A percentile compares a stretch with the other conserved stretches of the same genome.
phyloP scores from a whole-genome alignment of 129 eudicot species.

The Arctium lappa region DNA sequence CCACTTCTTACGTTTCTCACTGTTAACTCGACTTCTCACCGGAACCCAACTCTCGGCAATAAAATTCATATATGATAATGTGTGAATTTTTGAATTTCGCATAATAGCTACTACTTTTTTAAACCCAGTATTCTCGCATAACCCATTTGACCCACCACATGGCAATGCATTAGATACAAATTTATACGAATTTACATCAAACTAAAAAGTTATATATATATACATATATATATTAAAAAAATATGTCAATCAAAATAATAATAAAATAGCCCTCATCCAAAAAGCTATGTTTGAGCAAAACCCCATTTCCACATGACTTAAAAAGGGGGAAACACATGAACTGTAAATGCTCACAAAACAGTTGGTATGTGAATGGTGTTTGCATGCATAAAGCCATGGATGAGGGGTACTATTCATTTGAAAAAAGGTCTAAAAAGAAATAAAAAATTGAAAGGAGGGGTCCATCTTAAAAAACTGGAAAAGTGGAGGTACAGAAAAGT shows the following conservation, averaged over 20 bases:
- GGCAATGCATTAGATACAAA: not conserved
- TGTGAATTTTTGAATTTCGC: not conserved
- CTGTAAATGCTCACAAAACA: conserved; percentile 36
- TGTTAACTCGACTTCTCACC: no score
- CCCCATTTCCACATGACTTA: conserved; percentile 33
- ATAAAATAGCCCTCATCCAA: not conserved
- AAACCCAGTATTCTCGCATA: not conserved
- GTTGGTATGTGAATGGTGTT: conserved; percentile 45
- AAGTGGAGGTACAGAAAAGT: conserved; percentile 10
- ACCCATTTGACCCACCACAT: not conserved
- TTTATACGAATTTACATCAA: not conserved
- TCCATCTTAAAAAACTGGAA: conserved; percentile 22
- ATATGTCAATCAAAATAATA: not conserved
- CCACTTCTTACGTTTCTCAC: no score
- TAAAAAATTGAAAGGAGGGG: conserved; percentile 21
- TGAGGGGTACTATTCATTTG: not conserved
- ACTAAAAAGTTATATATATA: not conserved
- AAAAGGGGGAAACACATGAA: conserved; percentile 24
- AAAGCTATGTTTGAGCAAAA: conserved; percentile 8
- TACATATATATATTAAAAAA: not conserved
- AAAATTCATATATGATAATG: not conserved
- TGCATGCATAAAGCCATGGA: conserved; percentile 36
- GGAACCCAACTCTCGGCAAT: not conserved
- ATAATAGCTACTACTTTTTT: not conserved
- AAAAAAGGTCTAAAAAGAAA: conserved; percentile 15